These are phyloP conservation scores for Sphagnum magellanicum DNA, from an alignment of 228 moss, liverwort and hornwort species.

Conservation along the genomic window DNA sequence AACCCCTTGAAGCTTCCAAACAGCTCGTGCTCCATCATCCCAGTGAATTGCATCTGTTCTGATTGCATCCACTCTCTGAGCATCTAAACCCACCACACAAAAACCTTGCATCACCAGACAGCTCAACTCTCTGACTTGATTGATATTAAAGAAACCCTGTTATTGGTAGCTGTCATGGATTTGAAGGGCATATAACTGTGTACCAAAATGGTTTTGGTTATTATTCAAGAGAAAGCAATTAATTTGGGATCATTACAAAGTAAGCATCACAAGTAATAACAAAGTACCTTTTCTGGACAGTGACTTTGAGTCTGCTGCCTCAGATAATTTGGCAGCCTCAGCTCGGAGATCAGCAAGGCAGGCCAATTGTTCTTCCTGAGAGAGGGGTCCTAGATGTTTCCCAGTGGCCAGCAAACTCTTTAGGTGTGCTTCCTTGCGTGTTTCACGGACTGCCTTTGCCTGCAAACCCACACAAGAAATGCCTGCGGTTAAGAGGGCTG, in stretches of 20 bases:
- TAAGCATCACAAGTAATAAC: neutral
- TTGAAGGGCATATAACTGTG: no score
- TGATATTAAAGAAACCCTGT: no score
- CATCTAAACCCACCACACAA: conserved; percentile 13
- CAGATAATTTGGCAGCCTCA: conserved; percentile 23
- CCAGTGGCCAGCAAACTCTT: conserved; percentile 18
- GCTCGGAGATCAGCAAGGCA: conserved; percentile 35
- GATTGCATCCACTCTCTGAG: conserved; percentile 39
- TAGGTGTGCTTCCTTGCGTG: conserved; percentile 25
- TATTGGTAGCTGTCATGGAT: no score
- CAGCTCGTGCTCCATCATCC: conserved; percentile 45
- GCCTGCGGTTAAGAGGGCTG: neutral
- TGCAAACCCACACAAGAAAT: conserved; percentile 6
- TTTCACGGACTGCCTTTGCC: conserved; percentile 39
- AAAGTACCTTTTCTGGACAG: conserved; percentile 18
- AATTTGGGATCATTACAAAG: no score
- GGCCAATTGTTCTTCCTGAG: conserved; percentile 29
- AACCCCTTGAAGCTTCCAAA: conserved; percentile 22
- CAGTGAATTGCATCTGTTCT: conserved; percentile 43
- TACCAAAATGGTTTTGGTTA: no score
- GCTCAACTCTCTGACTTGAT: neutral
- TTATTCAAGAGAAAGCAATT: no score
- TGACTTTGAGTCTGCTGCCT: conserved; percentile 19
- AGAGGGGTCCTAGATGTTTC: conserved; percentile 15
- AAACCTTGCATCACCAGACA: neutral